Evolutionary conservation across 345 rosid species (phyloP).

Genomic region (Eucalyptus rudis): DNA sequence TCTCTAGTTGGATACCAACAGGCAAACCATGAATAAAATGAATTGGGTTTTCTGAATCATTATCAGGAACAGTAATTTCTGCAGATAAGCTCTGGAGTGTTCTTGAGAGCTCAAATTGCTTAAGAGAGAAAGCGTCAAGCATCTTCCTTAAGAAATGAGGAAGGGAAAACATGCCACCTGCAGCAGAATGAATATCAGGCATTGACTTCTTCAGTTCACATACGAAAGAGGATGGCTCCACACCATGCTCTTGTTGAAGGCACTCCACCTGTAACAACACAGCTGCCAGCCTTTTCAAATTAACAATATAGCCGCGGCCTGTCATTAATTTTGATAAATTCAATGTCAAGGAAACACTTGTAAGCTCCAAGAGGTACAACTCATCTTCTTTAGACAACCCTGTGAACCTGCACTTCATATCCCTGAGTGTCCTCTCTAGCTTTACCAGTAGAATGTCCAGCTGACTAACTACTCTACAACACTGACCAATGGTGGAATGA

Average conservation of each 20-base stretch:
- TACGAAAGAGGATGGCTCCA: constrained; percentile 38
- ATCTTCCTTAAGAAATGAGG: constrained; percentile 16
- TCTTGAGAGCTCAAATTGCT: constrained; percentile 24
- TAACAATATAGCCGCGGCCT: constrained; percentile 11
- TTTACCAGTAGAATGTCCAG: constrained; percentile 43
- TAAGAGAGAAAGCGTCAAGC: constrained; percentile 25
- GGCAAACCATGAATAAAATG: constrained; percentile 61
- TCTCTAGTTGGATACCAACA: constrained; percentile 45
- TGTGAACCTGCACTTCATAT: constrained; percentile 42
- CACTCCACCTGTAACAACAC: constrained; percentile 26
- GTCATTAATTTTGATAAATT: constrained; percentile 34
- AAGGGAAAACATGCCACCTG: background rate
- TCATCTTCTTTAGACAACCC: constrained; percentile 50
- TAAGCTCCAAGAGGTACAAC: constrained; percentile 43
- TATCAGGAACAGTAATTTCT: constrained; percentile 43
- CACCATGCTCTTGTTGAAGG: constrained; percentile 28
- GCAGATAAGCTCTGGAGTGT: constrained; percentile 28
- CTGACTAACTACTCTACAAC: constrained; percentile 12
- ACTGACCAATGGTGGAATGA: constrained; percentile 5
- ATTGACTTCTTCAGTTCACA: constrained; percentile 30
- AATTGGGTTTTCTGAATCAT: constrained; percentile 54
- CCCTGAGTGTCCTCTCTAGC: constrained; percentile 45
- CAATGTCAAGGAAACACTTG: constrained; percentile 32
- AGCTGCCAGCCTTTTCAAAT: constrained; percentile 36
- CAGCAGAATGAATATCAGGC: constrained; percentile 9